A percentile compares a stretch with the other conserved stretches of the same genome.
phyloP scores from a whole-genome alignment of 1,284 basidiomycete species.

The Lignosus rhinocerotis region DNA sequence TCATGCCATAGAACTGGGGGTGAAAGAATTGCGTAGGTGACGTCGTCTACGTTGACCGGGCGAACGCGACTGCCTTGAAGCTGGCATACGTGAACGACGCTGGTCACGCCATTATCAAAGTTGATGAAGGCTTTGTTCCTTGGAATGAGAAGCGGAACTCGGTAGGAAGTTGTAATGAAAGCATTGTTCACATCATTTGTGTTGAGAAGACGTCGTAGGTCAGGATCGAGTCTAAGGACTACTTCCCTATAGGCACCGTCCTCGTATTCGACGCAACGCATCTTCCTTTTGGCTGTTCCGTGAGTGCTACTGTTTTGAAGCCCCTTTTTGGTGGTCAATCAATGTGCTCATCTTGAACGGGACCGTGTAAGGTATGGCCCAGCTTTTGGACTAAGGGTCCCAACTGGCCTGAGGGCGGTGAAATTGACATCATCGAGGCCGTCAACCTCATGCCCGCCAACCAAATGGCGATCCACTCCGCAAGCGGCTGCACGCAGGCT shows the following conservation, averaged over 20 bases:
- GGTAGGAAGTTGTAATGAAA: conserved; percentile 43
- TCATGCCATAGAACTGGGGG: background rate
- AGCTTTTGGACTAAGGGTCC: conserved; percentile 55
- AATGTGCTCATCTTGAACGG: background rate
- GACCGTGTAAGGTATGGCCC: conserved; percentile 42
- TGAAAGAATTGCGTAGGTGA: conserved; percentile 40
- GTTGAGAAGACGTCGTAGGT: conserved; percentile 35
- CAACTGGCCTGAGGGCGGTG: conserved; percentile 56
- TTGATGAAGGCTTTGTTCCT: conserved; percentile 62
- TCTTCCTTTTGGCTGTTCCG: conserved; percentile 58
- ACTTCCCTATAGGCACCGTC: conserved; percentile 53
- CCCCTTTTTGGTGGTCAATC: background rate
- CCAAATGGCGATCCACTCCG: conserved; percentile 50
- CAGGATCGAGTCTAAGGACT: conserved; percentile 48
- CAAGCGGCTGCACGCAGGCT: conserved; percentile 34
- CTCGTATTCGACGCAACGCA: conserved; percentile 63
- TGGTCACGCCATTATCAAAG: conserved; percentile 60
- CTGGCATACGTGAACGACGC: conserved; percentile 54
- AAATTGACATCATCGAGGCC: conserved; percentile 58
- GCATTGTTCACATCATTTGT: background rate
- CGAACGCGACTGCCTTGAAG: conserved; percentile 44
- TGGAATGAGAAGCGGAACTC: conserved; percentile 71
- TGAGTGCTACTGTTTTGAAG: conserved; percentile 19
- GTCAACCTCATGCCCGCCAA: conserved; percentile 44
- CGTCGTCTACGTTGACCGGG: conserved; percentile 45